Base-by-base conservation (phyloP, 768 basidiomycete genomes). In the Agrocybe pediades region DNA sequence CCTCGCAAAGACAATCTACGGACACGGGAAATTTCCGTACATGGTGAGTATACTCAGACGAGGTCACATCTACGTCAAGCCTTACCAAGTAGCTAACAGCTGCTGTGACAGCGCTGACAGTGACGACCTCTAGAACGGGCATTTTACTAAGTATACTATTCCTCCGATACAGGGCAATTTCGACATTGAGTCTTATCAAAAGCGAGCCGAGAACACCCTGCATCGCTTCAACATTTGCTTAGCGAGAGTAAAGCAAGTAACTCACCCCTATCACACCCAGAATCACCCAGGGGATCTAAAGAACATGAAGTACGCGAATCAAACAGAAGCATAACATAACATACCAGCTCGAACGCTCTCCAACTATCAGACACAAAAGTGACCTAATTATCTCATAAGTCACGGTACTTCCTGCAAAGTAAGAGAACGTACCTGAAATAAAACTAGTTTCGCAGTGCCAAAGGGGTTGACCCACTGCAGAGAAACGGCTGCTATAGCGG, bases 401-500 rank as follows among this genome's bases (percentile, higher is more conserved):
- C 19, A 26, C 36, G 20, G 3, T 47, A 19, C 13, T 50, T 39
- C 20, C 27, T 46, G 11, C 8, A 25, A 2, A 2, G 9, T 42
- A 7, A 39, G 16, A 44, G 11, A 20, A 33, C 71, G 47, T 53
- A 87, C 88, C 67, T 87, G 83, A 63, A 90, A 91, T 24, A 93
- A 74, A 7, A 93, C 91, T 17, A 94, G 78, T 62, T 92, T 92
- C 19, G 88, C 84, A 11, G 88, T 92, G 27, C 87, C 86, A 65
- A 94, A 95, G 0, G 93, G 93, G 62, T 95, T 87, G 43, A 94
- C 79, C 67, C 87, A 85, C 66, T 92, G 89, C 48, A 96, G 69
- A 0, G 88, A 80, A n/a, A 92, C 84, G 1, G 92, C 91, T 0
- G 93, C 93, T 47, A 94, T 81, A 46, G 87, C 90, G 6, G 91